Evolutionary conservation across 306 rosid species (phyloP).

Genomic region (Sechiopsis laciniata): DNA sequence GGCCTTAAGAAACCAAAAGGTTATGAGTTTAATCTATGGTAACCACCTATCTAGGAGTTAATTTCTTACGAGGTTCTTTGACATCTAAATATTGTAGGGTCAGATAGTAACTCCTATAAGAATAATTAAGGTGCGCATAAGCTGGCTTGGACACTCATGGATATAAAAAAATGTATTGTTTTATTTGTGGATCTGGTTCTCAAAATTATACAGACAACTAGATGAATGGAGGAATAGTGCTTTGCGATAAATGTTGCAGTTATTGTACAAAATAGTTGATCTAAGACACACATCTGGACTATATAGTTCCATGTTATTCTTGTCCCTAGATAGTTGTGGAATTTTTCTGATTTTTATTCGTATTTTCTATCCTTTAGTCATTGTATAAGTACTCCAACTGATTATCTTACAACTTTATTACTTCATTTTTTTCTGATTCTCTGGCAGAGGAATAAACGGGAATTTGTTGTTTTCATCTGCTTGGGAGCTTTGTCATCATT

Average conservation of each 20-base stretch:
- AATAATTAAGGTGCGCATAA: too few species aligned
- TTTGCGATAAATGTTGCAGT: neutral
- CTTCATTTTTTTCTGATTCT: conserved; percentile 28
- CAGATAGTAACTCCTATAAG: too few species aligned
- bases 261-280: conserved; percentile 2
- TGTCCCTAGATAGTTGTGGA: neutral
- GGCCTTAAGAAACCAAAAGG: too few species aligned
- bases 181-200: conserved; percentile 8
- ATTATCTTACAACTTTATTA: neutral
- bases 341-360: neutral
- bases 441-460: conserved; percentile 92
- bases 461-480: conserved; percentile 73
- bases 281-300: neutral
- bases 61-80: too few species aligned
- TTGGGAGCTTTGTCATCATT: conserved; percentile 53
- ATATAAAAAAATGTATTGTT: too few species aligned
- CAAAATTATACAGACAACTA: neutral
- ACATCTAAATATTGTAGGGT: too few species aligned
- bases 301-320: neutral
- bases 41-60: too few species aligned
- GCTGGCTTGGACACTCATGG: too few species aligned
- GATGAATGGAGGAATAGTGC: neutral
- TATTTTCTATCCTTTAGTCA: neutral
- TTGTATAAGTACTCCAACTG: neutral
- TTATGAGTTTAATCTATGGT: too few species aligned